Percentiles rank a stretch among this genome's conserved stretches.
Conservation (phyloP, 768 basidiomycete genomes). For the Antrodiella citrinella region DNA sequence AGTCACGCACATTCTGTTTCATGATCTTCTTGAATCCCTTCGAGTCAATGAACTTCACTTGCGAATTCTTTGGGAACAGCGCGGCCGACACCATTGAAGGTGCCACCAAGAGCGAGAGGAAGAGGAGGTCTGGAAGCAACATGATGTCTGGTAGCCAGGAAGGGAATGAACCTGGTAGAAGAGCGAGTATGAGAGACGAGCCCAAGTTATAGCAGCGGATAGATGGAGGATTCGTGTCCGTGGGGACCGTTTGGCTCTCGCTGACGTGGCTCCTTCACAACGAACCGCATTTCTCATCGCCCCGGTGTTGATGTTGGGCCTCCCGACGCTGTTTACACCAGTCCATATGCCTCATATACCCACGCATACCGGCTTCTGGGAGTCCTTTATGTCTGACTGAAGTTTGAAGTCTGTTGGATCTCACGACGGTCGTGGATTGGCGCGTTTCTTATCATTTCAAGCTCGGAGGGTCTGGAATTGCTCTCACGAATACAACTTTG, state of each 20-base stretch:
- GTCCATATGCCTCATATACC: slow-evolving; percentile 1
- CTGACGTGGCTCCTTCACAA: slow-evolving; percentile 20
- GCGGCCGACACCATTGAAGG: slow-evolving; percentile 46
- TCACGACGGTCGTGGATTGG: not conserved
- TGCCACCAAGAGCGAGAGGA: slow-evolving; percentile 27
- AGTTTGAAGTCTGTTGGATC: not conserved
- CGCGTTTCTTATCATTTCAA: not conserved
- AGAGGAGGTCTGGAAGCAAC: slow-evolving; percentile 30
- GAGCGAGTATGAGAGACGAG: slow-evolving; percentile 2
- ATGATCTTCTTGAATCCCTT: slow-evolving; percentile 65
- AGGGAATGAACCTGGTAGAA: slow-evolving; percentile 2
- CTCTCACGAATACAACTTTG: not conserved
- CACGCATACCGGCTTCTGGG: slow-evolving; percentile 8
- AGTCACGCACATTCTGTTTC: slow-evolving; percentile 59
- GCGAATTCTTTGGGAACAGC: slow-evolving; percentile 30
- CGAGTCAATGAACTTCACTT: slow-evolving; percentile 66
- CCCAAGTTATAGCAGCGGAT: slow-evolving; percentile 13
- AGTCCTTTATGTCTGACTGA: not conserved
- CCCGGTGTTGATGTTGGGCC: slow-evolving; percentile 12
- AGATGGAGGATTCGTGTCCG: slow-evolving; percentile 9
- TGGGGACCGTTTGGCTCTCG: slow-evolving; percentile 7
- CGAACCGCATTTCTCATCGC: slow-evolving; percentile 15
- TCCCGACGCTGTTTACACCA: slow-evolving; percentile 8
- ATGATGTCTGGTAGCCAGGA: slow-evolving; percentile 17
- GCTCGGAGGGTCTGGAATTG: not conserved